phyloP scores from a whole-genome alignment of 768 basidiomycete species.

The Botryobasidium botryosum region DNA sequence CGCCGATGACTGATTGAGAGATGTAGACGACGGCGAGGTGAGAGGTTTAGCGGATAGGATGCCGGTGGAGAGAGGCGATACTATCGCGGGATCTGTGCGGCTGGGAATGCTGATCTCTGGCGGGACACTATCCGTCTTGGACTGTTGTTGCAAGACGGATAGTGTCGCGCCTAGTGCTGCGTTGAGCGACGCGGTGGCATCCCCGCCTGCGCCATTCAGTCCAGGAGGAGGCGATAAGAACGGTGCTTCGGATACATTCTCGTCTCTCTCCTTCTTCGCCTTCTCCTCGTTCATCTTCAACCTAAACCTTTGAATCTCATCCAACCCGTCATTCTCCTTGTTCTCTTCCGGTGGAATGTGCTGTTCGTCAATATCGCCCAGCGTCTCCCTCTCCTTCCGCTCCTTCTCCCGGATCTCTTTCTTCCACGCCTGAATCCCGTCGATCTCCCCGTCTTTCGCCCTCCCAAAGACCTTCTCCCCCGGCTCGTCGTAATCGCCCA shows the following conservation, averaged over 20 bases:
- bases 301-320: slow-evolving; percentile 75
- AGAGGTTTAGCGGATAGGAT: too few relatives aligned
- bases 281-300: slow-evolving; percentile 70
- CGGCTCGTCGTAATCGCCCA: slow-evolving; percentile 56
- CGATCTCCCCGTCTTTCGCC: slow-evolving; percentile 45
- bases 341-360: slow-evolving; percentile 9
- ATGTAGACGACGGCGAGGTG: too few relatives aligned
- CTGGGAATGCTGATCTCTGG: slow-evolving; percentile 1
- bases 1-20: too few relatives aligned
- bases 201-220: not conserved
- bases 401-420: slow-evolving; percentile 62
- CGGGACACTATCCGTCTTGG: slow-evolving; percentile 2
- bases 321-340: slow-evolving; percentile 31
- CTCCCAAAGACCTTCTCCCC: slow-evolving; percentile 47
- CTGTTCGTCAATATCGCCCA: slow-evolving; percentile 11
- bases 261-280: slow-evolving; percentile 20
- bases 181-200: slow-evolving; percentile 3
- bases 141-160: not conserved
- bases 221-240: not conserved
- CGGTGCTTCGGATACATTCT: not conserved
- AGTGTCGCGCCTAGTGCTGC: not conserved
- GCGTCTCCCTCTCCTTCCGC: too few relatives aligned
- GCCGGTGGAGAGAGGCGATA: not conserved
- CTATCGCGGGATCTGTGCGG: not conserved
- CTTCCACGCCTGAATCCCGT: slow-evolving; percentile 79